phyloP scores from a whole-genome alignment of 805 yeast genomes.

The Cyberlindnera meyerae region DNA sequence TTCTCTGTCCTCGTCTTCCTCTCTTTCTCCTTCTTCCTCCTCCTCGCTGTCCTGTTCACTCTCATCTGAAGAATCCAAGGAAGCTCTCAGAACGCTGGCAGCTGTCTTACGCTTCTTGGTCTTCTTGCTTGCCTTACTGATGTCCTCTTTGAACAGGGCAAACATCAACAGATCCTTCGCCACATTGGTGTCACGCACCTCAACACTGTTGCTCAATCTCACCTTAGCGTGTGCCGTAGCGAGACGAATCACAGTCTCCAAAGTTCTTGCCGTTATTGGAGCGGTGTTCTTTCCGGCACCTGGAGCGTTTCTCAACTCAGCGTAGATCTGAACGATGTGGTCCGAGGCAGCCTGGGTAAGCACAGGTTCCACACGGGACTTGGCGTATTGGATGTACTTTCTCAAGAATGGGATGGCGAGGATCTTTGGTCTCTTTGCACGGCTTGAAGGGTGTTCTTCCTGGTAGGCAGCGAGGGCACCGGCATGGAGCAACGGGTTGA shows the following conservation, averaged over 20 bases:
- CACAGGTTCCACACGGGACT: conserved; percentile 78
- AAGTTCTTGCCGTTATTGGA: conserved; percentile 97
- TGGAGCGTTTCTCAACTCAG: conserved; percentile 75
- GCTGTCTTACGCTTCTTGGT: conserved; percentile 33
- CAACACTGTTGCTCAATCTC: conserved; percentile 74
- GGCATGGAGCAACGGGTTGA: conserved; percentile 75
- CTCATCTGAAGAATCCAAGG: neutral
- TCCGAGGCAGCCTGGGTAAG: conserved; percentile 73
- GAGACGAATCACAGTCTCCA: conserved; percentile 91
- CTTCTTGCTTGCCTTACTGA: conserved; percentile 23
- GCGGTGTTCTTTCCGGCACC: conserved; percentile 70
- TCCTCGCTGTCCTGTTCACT: conserved; percentile 1
- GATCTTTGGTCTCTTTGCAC: conserved; percentile 36
- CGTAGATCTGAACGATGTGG: conserved; percentile 73
- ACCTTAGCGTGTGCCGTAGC: conserved; percentile 97
- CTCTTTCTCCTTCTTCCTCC: conserved; percentile 6
- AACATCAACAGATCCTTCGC: conserved; percentile 83
- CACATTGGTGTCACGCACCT: conserved; percentile 70
- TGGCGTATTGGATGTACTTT: conserved; percentile 91
- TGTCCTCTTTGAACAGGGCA: conserved; percentile 76
- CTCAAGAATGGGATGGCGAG: conserved; percentile 81
- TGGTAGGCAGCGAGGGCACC: conserved; percentile 51
- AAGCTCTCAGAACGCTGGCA: neutral
- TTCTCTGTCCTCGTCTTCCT: too few relatives aligned
- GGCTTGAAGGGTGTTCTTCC: conserved; percentile 28